Conservation (phyloP, 129 eudicot genomes). For the Helianthus annuus region DNA sequence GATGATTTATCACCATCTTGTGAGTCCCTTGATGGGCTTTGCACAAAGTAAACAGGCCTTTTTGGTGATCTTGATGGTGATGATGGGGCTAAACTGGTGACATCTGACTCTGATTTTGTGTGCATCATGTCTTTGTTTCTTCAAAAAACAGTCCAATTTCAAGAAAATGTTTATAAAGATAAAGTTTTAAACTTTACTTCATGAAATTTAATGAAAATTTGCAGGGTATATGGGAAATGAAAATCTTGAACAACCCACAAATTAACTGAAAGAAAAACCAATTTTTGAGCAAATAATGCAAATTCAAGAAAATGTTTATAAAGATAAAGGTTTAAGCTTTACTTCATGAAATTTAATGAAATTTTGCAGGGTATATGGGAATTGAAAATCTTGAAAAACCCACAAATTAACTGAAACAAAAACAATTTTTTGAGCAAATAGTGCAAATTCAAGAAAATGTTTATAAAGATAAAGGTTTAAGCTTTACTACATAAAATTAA, state of each 20-base stretch:
- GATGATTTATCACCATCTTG: constrained; percentile 96
- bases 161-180: not conserved
- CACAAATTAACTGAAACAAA: constrained; percentile 16
- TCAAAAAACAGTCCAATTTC: constrained; percentile 1
- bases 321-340: not conserved
- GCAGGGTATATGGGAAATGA: not conserved
- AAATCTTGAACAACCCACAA: constrained; percentile 32
- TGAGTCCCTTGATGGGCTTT: constrained; percentile 98
- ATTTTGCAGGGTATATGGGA: not conserved
- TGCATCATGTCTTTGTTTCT: constrained; percentile 54
- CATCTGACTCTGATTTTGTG: constrained; percentile 88
- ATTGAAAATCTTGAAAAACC: constrained; percentile 26
- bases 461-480: too few relatives aligned
- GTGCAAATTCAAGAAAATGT: not conserved
- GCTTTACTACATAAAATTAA: not conserved
- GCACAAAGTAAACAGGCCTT: constrained; percentile 79
- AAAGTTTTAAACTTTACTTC: not conserved
- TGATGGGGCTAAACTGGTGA: constrained; percentile 95
- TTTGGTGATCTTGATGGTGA: constrained; percentile 98
- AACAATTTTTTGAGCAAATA: not conserved
- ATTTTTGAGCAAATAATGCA: not conserved
- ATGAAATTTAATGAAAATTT: not conserved
- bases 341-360: not conserved
- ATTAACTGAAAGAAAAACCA: not conserved
- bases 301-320: constrained; percentile 1